Base-by-base conservation (phyloP, 139 green algal species). In the Coelastrella sp. region DNA sequence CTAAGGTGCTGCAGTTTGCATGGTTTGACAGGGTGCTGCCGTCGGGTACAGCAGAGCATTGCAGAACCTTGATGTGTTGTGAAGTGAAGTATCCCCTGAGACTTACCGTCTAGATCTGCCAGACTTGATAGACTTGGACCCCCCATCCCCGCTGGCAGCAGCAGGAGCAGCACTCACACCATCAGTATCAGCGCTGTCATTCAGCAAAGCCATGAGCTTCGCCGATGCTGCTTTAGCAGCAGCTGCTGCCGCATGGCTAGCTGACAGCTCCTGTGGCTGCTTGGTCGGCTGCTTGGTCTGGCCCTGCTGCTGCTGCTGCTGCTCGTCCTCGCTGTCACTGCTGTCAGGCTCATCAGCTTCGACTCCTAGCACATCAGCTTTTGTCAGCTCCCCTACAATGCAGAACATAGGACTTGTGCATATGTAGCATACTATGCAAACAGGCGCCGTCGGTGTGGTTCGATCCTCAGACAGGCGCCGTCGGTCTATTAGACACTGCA, bases 321-420 rank as follows among this genome's bases (percentile, higher is more conserved):
- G 60, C 71, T 94, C 93, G 5, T 93, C 93, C 20, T 87, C 64
- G 8, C 57, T 89, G 5, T 94, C 93, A 2, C 77, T 32, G 23
- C 68, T 91, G 91, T 94, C 91, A 20, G 88, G 20, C 66, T 87
- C 89, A 77, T 93, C 85, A 16, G 90, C 85, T 73, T 93, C 83
- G 0, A 77, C 86, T 22, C 90, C 93, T 73, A 94, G 68, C 16
- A 95, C 92, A 81, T 95, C 93, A 68, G 89, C 86, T 65, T 94
- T 95, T 3, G 85, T 95, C 4, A 97, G 94, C 92, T 96, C 95
- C 3, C 95, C 86, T 90, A 61, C 17, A n/a, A 22, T n/a, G 59
- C 80, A 85, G 16, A 58, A 14, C n/a, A n/a, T 11, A 60, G 3
- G 3, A 76, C 14, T 23, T 6, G 1, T 68, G 7, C 7, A 17